Conservation (phyloP, 2,329 filamentous ascomycete species). For the Aspergillus pseudoviridinutans region DNA sequence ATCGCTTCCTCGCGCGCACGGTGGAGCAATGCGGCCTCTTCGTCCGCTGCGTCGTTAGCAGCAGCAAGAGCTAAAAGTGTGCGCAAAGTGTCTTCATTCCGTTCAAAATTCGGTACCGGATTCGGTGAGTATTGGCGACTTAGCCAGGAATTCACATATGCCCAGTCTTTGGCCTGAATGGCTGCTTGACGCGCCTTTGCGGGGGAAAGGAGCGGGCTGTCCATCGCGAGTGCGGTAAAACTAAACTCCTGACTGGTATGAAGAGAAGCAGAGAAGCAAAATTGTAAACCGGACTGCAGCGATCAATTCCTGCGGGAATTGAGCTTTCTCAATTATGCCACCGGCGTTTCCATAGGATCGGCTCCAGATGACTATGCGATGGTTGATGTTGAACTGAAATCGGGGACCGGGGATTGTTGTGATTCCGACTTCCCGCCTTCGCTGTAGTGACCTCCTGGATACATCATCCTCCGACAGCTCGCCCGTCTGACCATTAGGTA, state of each 20-base stretch:
- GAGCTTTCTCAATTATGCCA: neutral
- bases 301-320: neutral
- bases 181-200: conserved; percentile 69
- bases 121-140: conserved; percentile 63
- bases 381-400: neutral
- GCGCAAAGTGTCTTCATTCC: conserved; percentile 77
- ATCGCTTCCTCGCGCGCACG: conserved; percentile 36
- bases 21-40: conserved; percentile 34
- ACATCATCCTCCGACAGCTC: conserved; percentile 4
- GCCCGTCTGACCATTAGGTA: conserved; percentile 2
- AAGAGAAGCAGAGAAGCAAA: neutral
- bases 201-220: conserved; percentile 53
- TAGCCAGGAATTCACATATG: conserved; percentile 81
- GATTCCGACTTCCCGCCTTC: conserved; percentile 9
- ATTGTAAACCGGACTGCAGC: neutral
- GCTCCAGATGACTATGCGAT: neutral
- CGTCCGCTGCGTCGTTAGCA: conserved; percentile 66
- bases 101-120: conserved; percentile 70
- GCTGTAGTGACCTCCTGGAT: conserved; percentile 12
- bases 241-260: conserved; percentile 9
- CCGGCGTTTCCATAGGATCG: neutral
- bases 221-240: conserved; percentile 17
- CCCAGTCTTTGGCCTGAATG: conserved; percentile 86
- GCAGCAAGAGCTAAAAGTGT: conserved; percentile 69
- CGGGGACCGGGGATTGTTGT: neutral